These are phyloP conservation scores for Phylloboletellus chloephorus DNA, from an alignment of 1,284 basidiomycete genomes.

Conservation along the genomic window DNA sequence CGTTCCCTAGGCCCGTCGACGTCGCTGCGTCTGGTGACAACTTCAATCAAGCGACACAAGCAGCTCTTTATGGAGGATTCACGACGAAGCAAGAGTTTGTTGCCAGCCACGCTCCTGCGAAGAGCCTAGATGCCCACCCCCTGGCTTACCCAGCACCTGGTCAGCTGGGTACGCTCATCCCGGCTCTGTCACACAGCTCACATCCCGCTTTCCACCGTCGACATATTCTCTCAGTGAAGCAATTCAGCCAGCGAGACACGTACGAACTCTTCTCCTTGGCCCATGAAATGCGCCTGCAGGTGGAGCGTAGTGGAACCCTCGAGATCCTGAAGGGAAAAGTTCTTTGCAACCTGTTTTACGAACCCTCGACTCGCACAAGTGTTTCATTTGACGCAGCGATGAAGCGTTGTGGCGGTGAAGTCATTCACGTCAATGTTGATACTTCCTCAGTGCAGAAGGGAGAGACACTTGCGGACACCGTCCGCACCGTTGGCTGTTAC, in stretches of 20 bases:
- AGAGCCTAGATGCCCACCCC: slow-evolving; percentile 18
- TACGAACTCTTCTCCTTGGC: slow-evolving; percentile 94
- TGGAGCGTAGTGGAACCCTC: slow-evolving; percentile 86
- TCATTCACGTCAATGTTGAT: slow-evolving; percentile 80
- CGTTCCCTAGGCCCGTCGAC: slow-evolving; percentile 91
- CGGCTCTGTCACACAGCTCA: slow-evolving; percentile 41
- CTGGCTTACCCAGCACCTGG: slow-evolving; percentile 14
- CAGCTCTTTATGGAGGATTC: slow-evolving; percentile 84
- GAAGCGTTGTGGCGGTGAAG: slow-evolving; percentile 96
- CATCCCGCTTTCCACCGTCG: slow-evolving; percentile 78
- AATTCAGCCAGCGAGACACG: slow-evolving; percentile 87
- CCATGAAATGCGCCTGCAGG: slow-evolving; percentile 93
- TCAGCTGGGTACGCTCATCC: slow-evolving; percentile 29
- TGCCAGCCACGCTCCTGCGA: slow-evolving; percentile 28
- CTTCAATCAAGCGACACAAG: slow-evolving; percentile 67
- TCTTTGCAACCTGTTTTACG: slow-evolving; percentile 95
- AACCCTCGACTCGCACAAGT: slow-evolving; percentile 94
- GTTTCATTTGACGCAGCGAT: slow-evolving; percentile 99
- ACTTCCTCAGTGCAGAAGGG: slow-evolving; percentile 92
- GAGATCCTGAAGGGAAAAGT: slow-evolving; percentile 91
- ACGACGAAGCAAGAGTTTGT: slow-evolving; percentile 49
- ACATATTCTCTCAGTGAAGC: slow-evolving; percentile 93
- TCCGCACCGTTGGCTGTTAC: slow-evolving; percentile 94
- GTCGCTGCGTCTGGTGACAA: slow-evolving; percentile 79
- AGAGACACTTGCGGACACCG: slow-evolving; percentile 90